Evolutionary conservation across 805 yeast genomes (phyloP).

Genomic region (Naumovozyma baii): DNA sequence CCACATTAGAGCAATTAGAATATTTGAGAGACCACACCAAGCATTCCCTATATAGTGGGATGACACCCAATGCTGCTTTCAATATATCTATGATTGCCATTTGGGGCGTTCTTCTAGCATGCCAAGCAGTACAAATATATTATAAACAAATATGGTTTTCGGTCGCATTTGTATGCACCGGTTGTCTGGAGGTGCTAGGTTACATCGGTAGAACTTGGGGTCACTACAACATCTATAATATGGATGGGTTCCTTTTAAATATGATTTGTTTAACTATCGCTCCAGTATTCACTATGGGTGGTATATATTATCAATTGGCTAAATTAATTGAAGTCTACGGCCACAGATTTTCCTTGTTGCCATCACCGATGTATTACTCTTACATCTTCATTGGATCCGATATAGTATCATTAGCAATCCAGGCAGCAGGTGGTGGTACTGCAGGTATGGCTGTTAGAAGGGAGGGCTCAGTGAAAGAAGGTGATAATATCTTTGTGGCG

Average conservation of each 20-base stretch:
- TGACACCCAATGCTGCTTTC: slow-evolving; percentile 44
- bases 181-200: slow-evolving; percentile 55
- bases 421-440: slow-evolving; percentile 69
- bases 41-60: slow-evolving; percentile 31
- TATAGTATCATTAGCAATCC: slow-evolving; percentile 51
- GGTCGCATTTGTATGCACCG: slow-evolving; percentile 44
- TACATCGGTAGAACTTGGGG: slow-evolving; percentile 51
- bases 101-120: slow-evolving; percentile 39
- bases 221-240: slow-evolving; percentile 28
- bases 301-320: slow-evolving; percentile 62
- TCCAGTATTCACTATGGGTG: slow-evolving; percentile 81
- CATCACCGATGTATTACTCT: slow-evolving; percentile 33
- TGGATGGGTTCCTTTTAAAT: slow-evolving; percentile 48
- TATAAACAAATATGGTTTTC: slow-evolving; percentile 60
- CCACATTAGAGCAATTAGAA: slow-evolving; percentile 29
- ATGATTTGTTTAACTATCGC: slow-evolving; percentile 63
- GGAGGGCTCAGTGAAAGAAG: slow-evolving; percentile 17
- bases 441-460: slow-evolving; percentile 41
- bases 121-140: slow-evolving; percentile 38
- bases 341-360: slow-evolving; percentile 37
- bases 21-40: slow-evolving; percentile 13
- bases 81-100: slow-evolving; percentile 49
- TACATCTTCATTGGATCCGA: slow-evolving; percentile 60
- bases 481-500: slow-evolving; percentile 48
- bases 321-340: slow-evolving; percentile 59